Evolutionary conservation across 495 filamentous ascomycete species (phyloP).

Genomic region (Lasiosphaeria ovina): DNA sequence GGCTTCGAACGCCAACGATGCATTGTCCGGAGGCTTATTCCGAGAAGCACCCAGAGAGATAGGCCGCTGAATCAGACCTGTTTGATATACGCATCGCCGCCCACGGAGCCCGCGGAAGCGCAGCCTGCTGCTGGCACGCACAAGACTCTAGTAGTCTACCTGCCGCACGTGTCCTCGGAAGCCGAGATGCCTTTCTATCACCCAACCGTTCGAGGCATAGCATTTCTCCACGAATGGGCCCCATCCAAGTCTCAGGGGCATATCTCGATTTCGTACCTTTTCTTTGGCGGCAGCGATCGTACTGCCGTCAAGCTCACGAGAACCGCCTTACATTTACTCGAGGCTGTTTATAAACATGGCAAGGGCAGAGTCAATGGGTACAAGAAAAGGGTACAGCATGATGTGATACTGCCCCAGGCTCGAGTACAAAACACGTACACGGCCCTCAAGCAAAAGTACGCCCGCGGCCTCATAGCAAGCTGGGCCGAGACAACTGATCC

Average conservation of each 20-base stretch:
- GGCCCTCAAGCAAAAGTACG: conserved; percentile 75
- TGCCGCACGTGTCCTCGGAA: conserved; percentile 63
- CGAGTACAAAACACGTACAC: conserved; percentile 77
- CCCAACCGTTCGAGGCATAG: conserved; percentile 67
- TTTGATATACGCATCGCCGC: conserved; percentile 54
- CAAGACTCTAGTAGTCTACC: conserved; percentile 68
- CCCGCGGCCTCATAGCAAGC: conserved; percentile 56
- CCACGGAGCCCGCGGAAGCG: conserved; percentile 14
- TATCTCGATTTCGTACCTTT: conserved; percentile 67
- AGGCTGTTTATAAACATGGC: conserved; percentile 74
- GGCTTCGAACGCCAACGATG: conserved; percentile 37
- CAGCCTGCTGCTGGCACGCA: conserved; percentile 15
- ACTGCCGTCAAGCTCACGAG: conserved; percentile 57
- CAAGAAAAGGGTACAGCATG: conserved; percentile 72
- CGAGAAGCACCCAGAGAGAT: conserved; percentile 76
- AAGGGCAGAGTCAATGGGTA: conserved; percentile 60
- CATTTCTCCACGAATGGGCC: conserved; percentile 66
- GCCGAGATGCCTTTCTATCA: conserved; percentile 82
- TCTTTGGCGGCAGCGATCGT: conserved; percentile 48
- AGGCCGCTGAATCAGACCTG: conserved; percentile 74
- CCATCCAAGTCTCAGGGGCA: conserved; percentile 38
- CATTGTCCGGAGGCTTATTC: conserved; percentile 72
- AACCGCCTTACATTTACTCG: conserved; percentile 67
- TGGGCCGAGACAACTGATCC: conserved; percentile 91
- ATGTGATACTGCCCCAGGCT: conserved; percentile 71